Percentiles rank a stretch among this genome's conserved stretches.
phyloP scores from a whole-genome alignment of 768 basidiomycete genomes.

The Leccinum truebloodii region DNA sequence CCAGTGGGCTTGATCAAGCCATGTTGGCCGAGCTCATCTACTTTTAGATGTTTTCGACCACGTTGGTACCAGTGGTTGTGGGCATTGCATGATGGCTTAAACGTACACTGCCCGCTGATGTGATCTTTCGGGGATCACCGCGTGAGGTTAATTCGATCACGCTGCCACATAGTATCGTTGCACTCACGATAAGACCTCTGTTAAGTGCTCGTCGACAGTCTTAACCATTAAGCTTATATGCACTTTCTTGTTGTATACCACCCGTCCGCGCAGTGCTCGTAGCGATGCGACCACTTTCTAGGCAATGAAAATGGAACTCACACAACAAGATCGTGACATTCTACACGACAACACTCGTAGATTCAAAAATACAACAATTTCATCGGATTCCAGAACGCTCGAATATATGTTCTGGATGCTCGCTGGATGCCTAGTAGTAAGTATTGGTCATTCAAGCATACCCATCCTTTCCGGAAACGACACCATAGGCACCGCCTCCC shows the following conservation, averaged over 20 bases:
- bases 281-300: neutral
- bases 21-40: no score
- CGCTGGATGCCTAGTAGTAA: neutral
- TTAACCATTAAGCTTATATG: no score
- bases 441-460: conserved; percentile 29
- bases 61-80: neutral
- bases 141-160: neutral
- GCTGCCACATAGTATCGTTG: neutral
- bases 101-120: neutral
- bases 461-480: conserved; percentile 46
- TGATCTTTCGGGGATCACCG: neutral
- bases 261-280: neutral
- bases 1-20: no score
- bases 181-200: neutral
- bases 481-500: conserved; percentile 48
- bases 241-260: no score
- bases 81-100: neutral
- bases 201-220: no score
- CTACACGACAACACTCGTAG: neutral
- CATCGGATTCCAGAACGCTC: neutral
- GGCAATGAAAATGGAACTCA: neutral
- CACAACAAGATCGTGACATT: neutral
- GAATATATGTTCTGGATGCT: no score
- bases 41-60: neutral
- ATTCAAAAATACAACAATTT: neutral